These are phyloP conservation scores for Leptomonas pyrrhocoris DNA, from an alignment of 208 protist species.

Conservation along the genomic window DNA sequence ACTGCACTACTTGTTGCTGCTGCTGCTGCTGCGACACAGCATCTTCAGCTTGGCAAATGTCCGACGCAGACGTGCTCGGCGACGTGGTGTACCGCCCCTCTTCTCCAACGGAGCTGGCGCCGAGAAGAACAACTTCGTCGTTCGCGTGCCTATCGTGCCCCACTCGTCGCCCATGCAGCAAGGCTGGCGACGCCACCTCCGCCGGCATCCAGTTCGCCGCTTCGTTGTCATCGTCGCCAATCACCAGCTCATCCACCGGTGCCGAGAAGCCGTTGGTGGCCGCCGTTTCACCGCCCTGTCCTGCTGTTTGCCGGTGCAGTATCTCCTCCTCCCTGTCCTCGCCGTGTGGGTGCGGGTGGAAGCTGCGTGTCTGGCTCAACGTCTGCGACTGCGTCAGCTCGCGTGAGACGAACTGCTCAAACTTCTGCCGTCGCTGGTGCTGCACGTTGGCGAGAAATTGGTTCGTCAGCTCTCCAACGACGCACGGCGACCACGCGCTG, in stretches of 20 bases:
- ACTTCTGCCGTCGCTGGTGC: conserved; percentile 55
- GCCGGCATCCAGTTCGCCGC: conserved; percentile 45
- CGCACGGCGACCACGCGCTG: conserved; percentile 63
- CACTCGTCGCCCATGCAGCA: conserved; percentile 29
- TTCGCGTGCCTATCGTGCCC: conserved; percentile 17
- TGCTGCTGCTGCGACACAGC: conserved; percentile 15
- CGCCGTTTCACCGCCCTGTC: background rate
- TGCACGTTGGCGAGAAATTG: conserved; percentile 75
- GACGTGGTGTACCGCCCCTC: conserved; percentile 6
- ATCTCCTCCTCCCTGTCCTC: background rate
- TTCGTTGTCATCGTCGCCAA: conserved; percentile 60
- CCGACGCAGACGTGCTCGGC: background rate
- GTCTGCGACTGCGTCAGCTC: conserved; percentile 63
- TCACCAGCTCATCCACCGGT: conserved; percentile 60
- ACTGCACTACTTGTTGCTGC: conserved; percentile 28
- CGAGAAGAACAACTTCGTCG: conserved; percentile 28
- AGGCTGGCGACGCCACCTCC: conserved; percentile 16
- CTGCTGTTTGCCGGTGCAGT: background rate
- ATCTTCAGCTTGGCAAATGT: conserved; percentile 11
- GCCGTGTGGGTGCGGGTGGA: background rate
- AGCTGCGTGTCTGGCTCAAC: conserved; percentile 28
- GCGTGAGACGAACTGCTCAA: conserved; percentile 63
- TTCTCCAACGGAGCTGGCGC: conserved; percentile 27
- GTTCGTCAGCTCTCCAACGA: conserved; percentile 68
- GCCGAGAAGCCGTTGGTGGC: conserved; percentile 10